Evolutionary conservation across 331 rosid species (phyloP), one percentile per base, ranked within the genome.

Genomic region (Rhamnella rubrinervis): DNA sequence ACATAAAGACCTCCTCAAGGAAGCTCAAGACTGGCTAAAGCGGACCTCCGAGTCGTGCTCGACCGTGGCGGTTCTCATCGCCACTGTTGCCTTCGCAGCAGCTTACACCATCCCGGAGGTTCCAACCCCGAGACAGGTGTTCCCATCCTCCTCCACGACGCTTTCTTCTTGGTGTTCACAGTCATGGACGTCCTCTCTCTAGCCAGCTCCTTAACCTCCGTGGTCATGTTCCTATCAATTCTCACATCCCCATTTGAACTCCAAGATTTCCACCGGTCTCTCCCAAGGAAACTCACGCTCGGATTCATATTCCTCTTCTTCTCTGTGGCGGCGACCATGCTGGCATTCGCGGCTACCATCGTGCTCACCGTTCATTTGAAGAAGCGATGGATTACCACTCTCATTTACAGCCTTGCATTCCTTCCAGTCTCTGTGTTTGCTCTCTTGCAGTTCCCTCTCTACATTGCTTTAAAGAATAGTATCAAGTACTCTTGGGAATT

Each of bases 101-200:
- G 70, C 77, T 40, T 77, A 66, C 61, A 2, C 77, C 6, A 16
- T 61, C 2, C 82, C 77, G 0, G 77, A n/a, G 74, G 82, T 11
- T 14, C 52, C 18, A 13, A 64, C 20, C 1, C n/a, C 1, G 0
- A 52, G 12, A 77, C 49, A 5, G 82, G 81, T n/a, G 11, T 31
- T 11, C 77, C 77, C 1, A 10, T 66, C 38, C 40, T 71, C 38
- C 28, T 35, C 0, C 2, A 71, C 31, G 8, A 31, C 8, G 70
- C 66, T 41, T 73, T 71, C 47, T 77, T 77, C 38, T 8, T 46
- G 73, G 37, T 71, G 1, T 77, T 66, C 63, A 19, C 63, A 8
- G 23, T 49, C 15, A 65, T 12, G 40, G 77, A 77, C 4, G 60
- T 67, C 4, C 59, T 71, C 35, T 66, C 69, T 50, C 59, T 77